Base-by-base conservation (phyloP, 495 filamentous ascomycete genomes). In the Choiromyces venosus region DNA sequence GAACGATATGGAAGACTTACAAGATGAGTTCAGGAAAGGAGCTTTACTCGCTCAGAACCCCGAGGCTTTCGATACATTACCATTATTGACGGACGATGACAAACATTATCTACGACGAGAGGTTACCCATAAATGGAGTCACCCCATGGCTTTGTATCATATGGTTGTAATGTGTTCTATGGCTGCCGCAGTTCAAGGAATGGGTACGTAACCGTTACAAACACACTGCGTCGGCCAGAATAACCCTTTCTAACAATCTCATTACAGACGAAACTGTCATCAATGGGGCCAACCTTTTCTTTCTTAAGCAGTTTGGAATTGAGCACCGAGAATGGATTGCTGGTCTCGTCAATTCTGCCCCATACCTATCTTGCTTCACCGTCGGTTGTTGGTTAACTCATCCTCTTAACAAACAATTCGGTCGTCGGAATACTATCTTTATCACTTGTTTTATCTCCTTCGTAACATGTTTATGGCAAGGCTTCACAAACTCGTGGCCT, bases 401-500 rank as follows among this genome's bases (percentile, higher is more conserved):
- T 44, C 78, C 78, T 19, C 73, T 80, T 14, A 96, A 97, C 82
- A 88, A 89, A 73, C 85, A 82, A 71, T 91, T 94, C 74, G 93
- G 92, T 35, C 89, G 93, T 69, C 88, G 93, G 3, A 91, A 93
- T 10, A 94, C 92, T 18, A 91, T 96, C 68, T 94, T 96, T 81
- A 83, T 95, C 65, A 88, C 90, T 25, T 93, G 90, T 79, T 80
- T 86, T 18, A 86, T 91, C 74, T 88, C 87, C 18, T 88, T 89
- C 6, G 78, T 90, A 18, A 86, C 91, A 9, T 93, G 90, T 81
- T 87, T 96, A 72, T 93, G 91, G 89, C 88, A 91, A 80, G 91
- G 87, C 0, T 91, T 92, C 71, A 86, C 88, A 37, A 89, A 91
- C 71, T 89, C 87, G 0, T 94, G 91, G 91, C 75, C 74, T 68